Evolutionary conservation across 441 rosid genomes (phyloP).

Genomic region (Gossypium schwendimanii): DNA sequence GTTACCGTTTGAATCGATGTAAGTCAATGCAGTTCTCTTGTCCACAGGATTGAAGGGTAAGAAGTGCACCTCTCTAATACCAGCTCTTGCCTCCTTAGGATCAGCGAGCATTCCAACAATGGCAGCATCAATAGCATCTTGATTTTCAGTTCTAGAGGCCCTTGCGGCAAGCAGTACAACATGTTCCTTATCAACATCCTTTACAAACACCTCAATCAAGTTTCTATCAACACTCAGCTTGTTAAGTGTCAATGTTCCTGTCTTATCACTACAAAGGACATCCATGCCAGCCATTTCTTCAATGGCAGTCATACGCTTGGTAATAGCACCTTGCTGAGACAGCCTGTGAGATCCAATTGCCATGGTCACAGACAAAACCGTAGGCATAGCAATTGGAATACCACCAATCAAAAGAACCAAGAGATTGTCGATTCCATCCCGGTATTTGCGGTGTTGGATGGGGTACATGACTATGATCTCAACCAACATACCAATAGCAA

Average conservation of each 20-base stretch:
- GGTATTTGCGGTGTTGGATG: conserved; percentile 65
- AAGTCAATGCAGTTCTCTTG: conserved; percentile 89
- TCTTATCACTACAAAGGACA: conserved; percentile 93
- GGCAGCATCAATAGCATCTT: conserved; percentile 72
- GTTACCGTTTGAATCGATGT: conserved; percentile 54
- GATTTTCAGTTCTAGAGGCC: conserved; percentile 68
- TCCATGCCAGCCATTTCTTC: conserved; percentile 99
- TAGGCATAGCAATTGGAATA: conserved; percentile 94
- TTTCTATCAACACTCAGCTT: conserved; percentile 75
- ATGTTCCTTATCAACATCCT: conserved; percentile 54
- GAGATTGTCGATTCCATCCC: conserved; percentile 85
- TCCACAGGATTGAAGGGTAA: conserved; percentile 90
- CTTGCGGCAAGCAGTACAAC: conserved; percentile 60
- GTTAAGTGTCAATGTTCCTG: conserved; percentile 84
- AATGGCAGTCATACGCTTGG: conserved; percentile 93
- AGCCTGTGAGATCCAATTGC: conserved; percentile 90
- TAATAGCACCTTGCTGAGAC: conserved; percentile 86
- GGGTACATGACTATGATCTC: conserved; percentile 91
- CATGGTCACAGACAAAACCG: conserved; percentile 89
- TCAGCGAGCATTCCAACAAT: conserved; percentile 74
- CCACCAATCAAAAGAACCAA: conserved; percentile 93
- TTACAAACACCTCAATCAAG: conserved; percentile 68
- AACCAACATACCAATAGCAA: conserved; percentile 58
- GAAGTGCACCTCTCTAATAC: conserved; percentile 83
- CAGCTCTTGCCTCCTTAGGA: conserved; percentile 86